These are phyloP conservation scores for Exutisphaerella laricina DNA, from an alignment of 2,329 filamentous ascomycete species.

Conservation along the genomic window DNA sequence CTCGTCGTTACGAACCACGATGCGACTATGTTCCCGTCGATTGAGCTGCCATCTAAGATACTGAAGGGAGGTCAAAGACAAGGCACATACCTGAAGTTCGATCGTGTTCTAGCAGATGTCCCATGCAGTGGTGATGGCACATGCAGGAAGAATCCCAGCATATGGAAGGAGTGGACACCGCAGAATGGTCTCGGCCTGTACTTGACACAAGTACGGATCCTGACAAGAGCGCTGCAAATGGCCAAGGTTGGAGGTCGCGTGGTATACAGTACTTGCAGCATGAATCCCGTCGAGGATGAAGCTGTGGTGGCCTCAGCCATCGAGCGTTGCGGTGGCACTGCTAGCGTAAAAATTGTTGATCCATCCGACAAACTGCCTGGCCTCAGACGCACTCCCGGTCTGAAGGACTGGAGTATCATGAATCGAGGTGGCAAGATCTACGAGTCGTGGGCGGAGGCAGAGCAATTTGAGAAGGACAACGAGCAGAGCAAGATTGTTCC, in stretches of 20 bases:
- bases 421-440: constrained; percentile 77
- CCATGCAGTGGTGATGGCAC: constrained; percentile 97
- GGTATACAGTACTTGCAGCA: constrained; percentile 97
- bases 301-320: constrained; percentile 84
- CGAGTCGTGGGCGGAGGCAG: constrained; percentile 67
- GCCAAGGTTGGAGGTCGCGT: constrained; percentile 90
- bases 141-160: constrained; percentile 80
- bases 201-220: constrained; percentile 78
- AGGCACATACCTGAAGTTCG: constrained; percentile 82
- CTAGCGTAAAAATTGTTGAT: constrained; percentile 78
- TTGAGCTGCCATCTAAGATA: constrained; percentile 65
- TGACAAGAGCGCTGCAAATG: constrained; percentile 90
- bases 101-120: constrained; percentile 92
- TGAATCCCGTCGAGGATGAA: constrained; percentile 98
- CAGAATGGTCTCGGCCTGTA: constrained; percentile 83
- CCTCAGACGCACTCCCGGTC: constrained; percentile 68
- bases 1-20: constrained; percentile 97
- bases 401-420: constrained; percentile 85
- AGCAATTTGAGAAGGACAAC: constrained; percentile 48
- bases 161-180: constrained; percentile 94
- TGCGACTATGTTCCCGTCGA: constrained; percentile 88
- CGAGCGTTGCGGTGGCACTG: constrained; percentile 75
- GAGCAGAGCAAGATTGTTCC: constrained; percentile 65
- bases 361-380: constrained; percentile 71
- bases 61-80: constrained; percentile 41